Evolutionary conservation across 179 eudicot species (phyloP), one percentile per base, ranked within the genome.

Genomic region (Beta lomatogona): DNA sequence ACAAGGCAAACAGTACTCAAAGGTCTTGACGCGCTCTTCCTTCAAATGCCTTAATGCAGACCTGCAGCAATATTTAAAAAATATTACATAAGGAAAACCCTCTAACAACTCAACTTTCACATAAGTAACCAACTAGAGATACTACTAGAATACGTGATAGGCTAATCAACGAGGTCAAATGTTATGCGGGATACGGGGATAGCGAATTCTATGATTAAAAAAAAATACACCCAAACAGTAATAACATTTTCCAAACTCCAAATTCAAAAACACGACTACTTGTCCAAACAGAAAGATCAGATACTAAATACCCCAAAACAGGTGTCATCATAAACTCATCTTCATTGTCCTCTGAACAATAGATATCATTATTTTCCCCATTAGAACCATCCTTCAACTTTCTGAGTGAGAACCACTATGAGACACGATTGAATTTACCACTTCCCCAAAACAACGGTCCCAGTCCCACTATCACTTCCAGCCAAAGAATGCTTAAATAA

Each of bases 1-100:
- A 95, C 98, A 93, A 54, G 98, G 98, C 83, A 95, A 88, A 88
- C 98, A 95, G 78, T 95, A 95, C 83, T 95, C 98, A 79, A 89
- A 95, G 75, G 89, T 91, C 93, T 95, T 95, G 59, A 92, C 87
- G 44, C 97, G 97, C 2, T 93, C 98, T 88, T 88, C 73, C 87
- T 90, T 95, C 91, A 93, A 46, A 83, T 90, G 95, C 78, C 86
- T 91, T 68, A 95, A 84, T 72, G 95, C 95, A 85, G 93, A 85
- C 94, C 98, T 95, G 91, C 81, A 88, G 63, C 50, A 53, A 67
- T 70, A 58, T 45, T 58, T 55, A 44, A 28, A 70, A 70, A 7
- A 25, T 12, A 55, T 45, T 61, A 57, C 31, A 76, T 41, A 73
- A 73, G 77, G 78, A 64, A 81, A 50, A 55, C 19, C 6, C 22